These are phyloP conservation scores for Triangularia setosa DNA, from an alignment of 2,329 filamentous ascomycete species.

Conservation along the genomic window DNA sequence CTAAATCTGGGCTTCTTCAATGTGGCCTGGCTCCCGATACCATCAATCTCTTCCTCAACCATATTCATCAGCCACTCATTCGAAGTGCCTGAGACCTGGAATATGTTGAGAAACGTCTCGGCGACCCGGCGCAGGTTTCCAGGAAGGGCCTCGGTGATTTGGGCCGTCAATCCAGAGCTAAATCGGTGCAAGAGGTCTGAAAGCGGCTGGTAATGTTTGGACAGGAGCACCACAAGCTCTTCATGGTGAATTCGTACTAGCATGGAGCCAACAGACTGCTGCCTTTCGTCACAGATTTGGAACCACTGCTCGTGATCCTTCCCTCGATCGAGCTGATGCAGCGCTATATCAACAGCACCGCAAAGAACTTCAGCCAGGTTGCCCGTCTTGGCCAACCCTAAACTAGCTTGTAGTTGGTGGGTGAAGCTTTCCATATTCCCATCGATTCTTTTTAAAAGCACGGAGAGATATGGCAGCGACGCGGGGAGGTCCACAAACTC, in stretches of 20 bases:
- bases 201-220: slow-evolving; percentile 77
- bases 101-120: slow-evolving; percentile 88
- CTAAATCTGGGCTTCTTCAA: slow-evolving; percentile 71
- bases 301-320: slow-evolving; percentile 87
- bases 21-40: slow-evolving; percentile 75
- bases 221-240: slow-evolving; percentile 84
- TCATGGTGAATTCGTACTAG: slow-evolving; percentile 79
- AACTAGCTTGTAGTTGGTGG: slow-evolving; percentile 41
- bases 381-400: slow-evolving; percentile 40
- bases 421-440: slow-evolving; percentile 45
- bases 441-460: slow-evolving; percentile 67
- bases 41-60: slow-evolving; percentile 96
- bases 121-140: slow-evolving; percentile 75
- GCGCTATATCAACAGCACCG: slow-evolving; percentile 75
- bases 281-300: slow-evolving; percentile 70
- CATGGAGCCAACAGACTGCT: slow-evolving; percentile 76
- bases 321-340: slow-evolving; percentile 73
- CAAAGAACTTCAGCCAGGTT: slow-evolving; percentile 51
- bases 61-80: slow-evolving; percentile 88
- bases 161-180: slow-evolving; percentile 74
- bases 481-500: slow-evolving; percentile 72
- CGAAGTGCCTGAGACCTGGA: slow-evolving; percentile 82
- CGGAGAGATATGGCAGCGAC: slow-evolving; percentile 62
- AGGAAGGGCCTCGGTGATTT: slow-evolving; percentile 76
- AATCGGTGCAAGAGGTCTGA: slow-evolving; percentile 83